phyloP scores from a whole-genome alignment of 441 rosid genomes.

The Populus hybrid region DNA sequence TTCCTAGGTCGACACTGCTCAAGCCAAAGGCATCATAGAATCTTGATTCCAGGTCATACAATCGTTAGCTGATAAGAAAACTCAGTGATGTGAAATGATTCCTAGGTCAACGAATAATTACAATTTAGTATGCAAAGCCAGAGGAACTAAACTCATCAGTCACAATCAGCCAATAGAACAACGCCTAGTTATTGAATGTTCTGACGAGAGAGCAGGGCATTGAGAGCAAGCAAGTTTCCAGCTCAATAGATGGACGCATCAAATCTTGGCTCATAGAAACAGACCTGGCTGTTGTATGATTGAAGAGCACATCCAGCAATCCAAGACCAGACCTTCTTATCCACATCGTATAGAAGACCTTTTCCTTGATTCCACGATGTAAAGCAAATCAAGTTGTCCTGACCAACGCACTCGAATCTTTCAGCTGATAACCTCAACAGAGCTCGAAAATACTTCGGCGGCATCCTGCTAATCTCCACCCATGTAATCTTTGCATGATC shows the following conservation, averaged over 20 bases:
- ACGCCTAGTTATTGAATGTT: constrained; percentile 5
- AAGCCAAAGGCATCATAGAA: constrained; percentile 2
- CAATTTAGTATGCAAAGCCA: constrained; percentile 8
- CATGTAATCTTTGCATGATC: constrained; percentile 71
- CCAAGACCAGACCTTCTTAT: constrained; percentile 92
- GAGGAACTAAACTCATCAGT: constrained; percentile 8
- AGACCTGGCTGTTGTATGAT: constrained; percentile 87
- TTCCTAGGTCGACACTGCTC: constrained; percentile 12
- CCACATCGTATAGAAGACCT: constrained; percentile 78
- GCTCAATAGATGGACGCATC: constrained; percentile 61
- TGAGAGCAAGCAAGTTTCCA: constrained; percentile 1
- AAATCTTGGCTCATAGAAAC: constrained; percentile 95
- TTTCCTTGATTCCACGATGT: constrained; percentile 95
- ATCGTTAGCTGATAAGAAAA: constrained; percentile 7
- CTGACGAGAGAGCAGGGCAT: not conserved
- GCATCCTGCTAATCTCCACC: constrained; percentile 96
- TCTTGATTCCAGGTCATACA: not conserved
- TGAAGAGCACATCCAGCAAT: constrained; percentile 93
- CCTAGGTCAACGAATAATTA: constrained; percentile 6
- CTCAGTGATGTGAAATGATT: constrained; percentile 12
- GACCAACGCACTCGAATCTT: constrained; percentile 94
- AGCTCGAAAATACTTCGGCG: constrained; percentile 78
- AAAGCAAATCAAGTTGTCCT: constrained; percentile 87
- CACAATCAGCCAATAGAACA: constrained; percentile 1
- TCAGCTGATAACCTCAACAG: constrained; percentile 87